Evolutionary conservation across 2,329 filamentous ascomycete species (phyloP).

Genomic region (Fusarium anguioides): DNA sequence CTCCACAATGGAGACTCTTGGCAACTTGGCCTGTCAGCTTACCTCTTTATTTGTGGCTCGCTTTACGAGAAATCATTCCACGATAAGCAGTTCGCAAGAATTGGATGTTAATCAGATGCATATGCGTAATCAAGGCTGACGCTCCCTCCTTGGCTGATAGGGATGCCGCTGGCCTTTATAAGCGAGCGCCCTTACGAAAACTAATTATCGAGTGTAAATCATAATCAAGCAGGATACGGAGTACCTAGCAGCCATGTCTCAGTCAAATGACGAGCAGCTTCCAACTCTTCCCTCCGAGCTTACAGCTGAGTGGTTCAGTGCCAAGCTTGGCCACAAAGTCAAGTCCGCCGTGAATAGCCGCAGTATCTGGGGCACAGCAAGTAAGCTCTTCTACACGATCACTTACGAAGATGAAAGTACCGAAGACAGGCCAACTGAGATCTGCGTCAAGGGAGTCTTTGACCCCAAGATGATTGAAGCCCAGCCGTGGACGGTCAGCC

Average conservation of each 20-base stretch:
- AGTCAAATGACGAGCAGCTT: conserved; percentile 15
- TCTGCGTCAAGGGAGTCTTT: conserved; percentile 56
- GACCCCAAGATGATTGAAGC: conserved; percentile 48
- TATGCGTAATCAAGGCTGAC: conserved; percentile 4
- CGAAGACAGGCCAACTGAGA: conserved; percentile 12
- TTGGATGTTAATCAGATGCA: not conserved
- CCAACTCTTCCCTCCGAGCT: conserved; percentile 38
- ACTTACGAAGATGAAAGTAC: conserved; percentile 43
- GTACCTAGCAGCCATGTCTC: conserved; percentile 6
- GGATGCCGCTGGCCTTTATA: not conserved
- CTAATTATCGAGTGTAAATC: too few relatives aligned
- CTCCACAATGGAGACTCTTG: too few relatives aligned
- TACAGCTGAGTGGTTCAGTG: conserved; percentile 41
- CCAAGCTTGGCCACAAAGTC: conserved; percentile 35
- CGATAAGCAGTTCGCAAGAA: conserved; percentile 13
- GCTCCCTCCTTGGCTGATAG: not conserved
- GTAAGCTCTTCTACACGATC: conserved; percentile 46
- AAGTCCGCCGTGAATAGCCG: conserved; percentile 40
- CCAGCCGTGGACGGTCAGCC: conserved; percentile 41
- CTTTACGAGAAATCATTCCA: not conserved
- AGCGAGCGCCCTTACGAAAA: not conserved
- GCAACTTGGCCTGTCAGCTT: not conserved
- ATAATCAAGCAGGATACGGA: not conserved
- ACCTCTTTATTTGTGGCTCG: too few relatives aligned
- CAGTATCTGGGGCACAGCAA: conserved; percentile 46